These are phyloP conservation scores for Paramecium caudatum DNA, from an alignment of 73 alveolate species.

Conservation along the genomic window DNA sequence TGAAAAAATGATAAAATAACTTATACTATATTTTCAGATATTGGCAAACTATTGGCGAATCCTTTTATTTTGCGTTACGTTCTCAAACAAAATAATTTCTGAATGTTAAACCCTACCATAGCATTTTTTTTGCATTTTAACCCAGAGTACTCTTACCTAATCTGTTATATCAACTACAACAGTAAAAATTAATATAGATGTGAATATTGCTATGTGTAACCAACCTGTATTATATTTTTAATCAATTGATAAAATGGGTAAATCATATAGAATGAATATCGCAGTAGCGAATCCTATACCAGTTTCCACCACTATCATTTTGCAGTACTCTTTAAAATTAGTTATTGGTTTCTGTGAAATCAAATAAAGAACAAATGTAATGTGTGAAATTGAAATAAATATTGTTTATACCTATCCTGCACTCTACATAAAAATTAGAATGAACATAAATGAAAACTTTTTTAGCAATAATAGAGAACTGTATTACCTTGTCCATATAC, in stretches of 20 bases:
- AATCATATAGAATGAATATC: background rate
- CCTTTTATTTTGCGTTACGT: no score
- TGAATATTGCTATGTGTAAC: constrained; percentile 20
- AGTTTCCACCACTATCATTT: constrained; percentile 25
- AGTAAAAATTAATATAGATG: background rate
- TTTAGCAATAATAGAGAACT: background rate
- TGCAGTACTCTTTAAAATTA: background rate
- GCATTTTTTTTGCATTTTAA: no score
- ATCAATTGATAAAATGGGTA: background rate
- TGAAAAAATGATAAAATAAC: no score
- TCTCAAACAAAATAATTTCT: no score
- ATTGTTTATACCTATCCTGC: background rate
- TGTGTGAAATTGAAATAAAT: background rate
- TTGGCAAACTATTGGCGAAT: no score
- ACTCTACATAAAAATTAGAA: background rate
- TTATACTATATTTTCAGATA: no score
- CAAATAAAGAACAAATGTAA: background rate
- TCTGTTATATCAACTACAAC: background rate
- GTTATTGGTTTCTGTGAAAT: background rate
- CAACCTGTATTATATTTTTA: constrained; percentile 6
- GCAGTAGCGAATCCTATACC: background rate
- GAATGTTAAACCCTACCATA: no score
- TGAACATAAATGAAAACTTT: background rate
- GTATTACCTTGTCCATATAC: constrained; percentile 9
- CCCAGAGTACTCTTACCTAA: background rate